Evolutionary conservation across 129 eudicot genomes (phyloP).

Genomic region (Helianthus tuberosus): DNA sequence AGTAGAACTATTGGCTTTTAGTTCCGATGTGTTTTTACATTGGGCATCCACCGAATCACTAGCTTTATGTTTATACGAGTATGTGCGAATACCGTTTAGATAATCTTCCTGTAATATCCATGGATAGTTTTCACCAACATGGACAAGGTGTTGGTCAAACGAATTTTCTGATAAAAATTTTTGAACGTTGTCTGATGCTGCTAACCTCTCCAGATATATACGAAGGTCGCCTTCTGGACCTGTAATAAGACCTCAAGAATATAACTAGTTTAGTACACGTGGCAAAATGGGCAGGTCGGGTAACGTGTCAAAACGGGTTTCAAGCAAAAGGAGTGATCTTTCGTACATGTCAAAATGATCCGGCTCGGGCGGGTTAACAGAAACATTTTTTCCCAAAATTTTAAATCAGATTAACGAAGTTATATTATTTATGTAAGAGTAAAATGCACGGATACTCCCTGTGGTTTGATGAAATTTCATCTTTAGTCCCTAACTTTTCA

Average conservation of each 20-base stretch:
- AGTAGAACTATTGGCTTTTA: neutral
- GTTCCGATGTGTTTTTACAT: conserved; percentile 20
- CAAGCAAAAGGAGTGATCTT: neutral
- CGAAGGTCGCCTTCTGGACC: conserved; percentile 74
- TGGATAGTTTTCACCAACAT: too few relatives aligned
- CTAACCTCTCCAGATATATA: conserved; percentile 62
- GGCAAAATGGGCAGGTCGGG: neutral
- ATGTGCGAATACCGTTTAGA: conserved; percentile 41
- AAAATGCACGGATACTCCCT: too few relatives aligned
- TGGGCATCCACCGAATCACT: conserved; percentile 2
- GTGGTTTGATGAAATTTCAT: too few relatives aligned
- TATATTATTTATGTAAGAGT: too few relatives aligned
- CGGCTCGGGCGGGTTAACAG: neutral
- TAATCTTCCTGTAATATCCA: conserved; percentile 55
- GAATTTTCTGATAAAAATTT: conserved; percentile 64
- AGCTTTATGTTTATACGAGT: conserved; percentile 24
- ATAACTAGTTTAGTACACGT: neutral
- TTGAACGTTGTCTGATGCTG: conserved; percentile 54
- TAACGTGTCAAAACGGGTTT: neutral
- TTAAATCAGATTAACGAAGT: too few relatives aligned
- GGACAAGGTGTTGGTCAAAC: conserved; percentile 68
- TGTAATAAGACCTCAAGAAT: conserved; percentile 37
- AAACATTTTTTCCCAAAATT: neutral
- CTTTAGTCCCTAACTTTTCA: too few relatives aligned
- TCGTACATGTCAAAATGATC: neutral